phyloP scores from a whole-genome alignment of 176 grass and related monocot genomes.

The Musa acuminata region DNA sequence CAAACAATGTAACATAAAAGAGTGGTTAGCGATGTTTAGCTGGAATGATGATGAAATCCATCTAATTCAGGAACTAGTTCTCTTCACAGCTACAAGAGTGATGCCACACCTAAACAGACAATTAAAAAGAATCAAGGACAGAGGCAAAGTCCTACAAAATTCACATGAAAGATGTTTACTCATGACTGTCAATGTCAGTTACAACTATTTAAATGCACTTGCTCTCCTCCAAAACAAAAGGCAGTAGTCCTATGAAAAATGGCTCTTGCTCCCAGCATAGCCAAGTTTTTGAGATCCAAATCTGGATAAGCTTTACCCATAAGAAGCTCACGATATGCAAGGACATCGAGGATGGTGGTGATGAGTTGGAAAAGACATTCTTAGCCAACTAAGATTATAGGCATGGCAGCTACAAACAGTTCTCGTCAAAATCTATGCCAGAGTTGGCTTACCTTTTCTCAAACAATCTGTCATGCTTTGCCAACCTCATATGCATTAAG shows the following conservation, averaged over 20 bases:
- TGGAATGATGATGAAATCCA: not conserved
- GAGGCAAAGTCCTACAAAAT: too few relatives aligned
- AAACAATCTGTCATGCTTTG: not conserved
- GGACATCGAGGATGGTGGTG: not conserved
- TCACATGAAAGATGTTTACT: not conserved
- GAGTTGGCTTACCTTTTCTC: not conserved
- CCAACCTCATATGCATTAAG: too few relatives aligned
- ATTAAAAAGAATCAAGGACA: not conserved
- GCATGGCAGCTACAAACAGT: too few relatives aligned
- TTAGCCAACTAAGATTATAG: not conserved
- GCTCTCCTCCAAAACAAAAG: not conserved
- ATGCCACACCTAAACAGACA: not conserved
- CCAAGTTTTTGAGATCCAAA: too few relatives aligned
- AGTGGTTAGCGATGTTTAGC: not conserved
- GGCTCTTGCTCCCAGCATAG: too few relatives aligned
- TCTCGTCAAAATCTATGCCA: not conserved
- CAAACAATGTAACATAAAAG: not conserved
- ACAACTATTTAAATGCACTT: not conserved
- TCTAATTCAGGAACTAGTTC: not conserved
- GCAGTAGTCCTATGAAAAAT: not conserved
- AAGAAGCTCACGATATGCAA: not conserved
- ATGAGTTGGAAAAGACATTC: not conserved
- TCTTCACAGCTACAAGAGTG: not conserved
- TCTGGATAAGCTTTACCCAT: not conserved
- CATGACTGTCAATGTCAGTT: too few relatives aligned